phyloP scores from a whole-genome alignment of 2,329 filamentous ascomycete genomes.

The Plectosphaerella cucumerina region DNA sequence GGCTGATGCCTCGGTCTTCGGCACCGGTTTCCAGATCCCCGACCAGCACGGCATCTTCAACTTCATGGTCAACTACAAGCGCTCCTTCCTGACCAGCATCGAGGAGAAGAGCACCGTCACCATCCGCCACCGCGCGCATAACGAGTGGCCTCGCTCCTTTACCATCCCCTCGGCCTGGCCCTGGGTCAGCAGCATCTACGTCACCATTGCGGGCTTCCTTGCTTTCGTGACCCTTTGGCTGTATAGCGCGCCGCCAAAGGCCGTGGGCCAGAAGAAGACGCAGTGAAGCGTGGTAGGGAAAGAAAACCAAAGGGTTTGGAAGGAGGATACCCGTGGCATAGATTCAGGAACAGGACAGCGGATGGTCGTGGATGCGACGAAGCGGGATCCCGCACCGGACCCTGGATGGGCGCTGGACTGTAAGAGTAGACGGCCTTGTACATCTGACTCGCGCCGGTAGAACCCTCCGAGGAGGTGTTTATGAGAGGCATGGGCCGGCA shows the following conservation, averaged over 20 bases:
- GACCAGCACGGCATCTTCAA: slow-evolving; percentile 99
- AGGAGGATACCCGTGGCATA: neutral
- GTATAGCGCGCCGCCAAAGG: slow-evolving; percentile 52
- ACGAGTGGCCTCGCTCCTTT: slow-evolving; percentile 92
- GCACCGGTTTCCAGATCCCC: slow-evolving; percentile 72
- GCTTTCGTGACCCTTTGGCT: slow-evolving; percentile 86
- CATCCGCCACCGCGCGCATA: slow-evolving; percentile 92
- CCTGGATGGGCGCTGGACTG: no score
- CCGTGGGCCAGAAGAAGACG: slow-evolving; percentile 38
- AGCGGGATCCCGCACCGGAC: no score
- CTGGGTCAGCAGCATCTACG: slow-evolving; percentile 85
- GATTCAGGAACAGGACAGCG: no score
- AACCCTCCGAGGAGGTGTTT: no score
- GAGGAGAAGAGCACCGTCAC: slow-evolving; percentile 96
- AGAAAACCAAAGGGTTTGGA: neutral
- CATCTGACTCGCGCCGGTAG: no score
- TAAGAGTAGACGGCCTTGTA: no score
- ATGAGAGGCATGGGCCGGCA: no score
- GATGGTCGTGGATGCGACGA: no score
- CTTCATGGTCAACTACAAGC: slow-evolving; percentile 96
- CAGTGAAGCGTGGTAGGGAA: slow-evolving; percentile 26
- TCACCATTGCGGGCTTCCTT: slow-evolving; percentile 79
- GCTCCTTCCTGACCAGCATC: slow-evolving; percentile 81
- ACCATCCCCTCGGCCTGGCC: slow-evolving; percentile 89
- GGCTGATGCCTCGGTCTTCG: slow-evolving; percentile 68